Conservation (phyloP, 208 protist genomes). For the Novymonas esmeraldas region DNA sequence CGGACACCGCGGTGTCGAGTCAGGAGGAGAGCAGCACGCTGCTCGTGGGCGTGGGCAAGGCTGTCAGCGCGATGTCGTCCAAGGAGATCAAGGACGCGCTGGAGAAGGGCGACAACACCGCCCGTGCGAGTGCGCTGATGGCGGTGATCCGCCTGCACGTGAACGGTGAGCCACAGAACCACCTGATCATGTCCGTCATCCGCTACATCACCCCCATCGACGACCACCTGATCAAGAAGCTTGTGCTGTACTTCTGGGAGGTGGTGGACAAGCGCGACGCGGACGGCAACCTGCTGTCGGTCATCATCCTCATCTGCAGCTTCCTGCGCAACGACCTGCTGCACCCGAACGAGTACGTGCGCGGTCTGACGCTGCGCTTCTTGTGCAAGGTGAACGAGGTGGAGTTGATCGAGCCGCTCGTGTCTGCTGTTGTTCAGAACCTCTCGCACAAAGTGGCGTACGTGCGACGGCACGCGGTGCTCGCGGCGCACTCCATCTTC, state of each 20-base stretch:
- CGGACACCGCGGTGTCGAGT: conserved; percentile 31
- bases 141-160: conserved; percentile 93
- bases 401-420: conserved; percentile 97
- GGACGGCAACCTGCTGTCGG: conserved; percentile 95
- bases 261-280: conserved; percentile 96
- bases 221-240: conserved; percentile 96
- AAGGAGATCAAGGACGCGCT: conserved; percentile 91
- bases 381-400: conserved; percentile 97
- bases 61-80: conserved; percentile 34
- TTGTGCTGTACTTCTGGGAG: conserved; percentile 98
- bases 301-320: conserved; percentile 99
- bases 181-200: conserved; percentile 98
- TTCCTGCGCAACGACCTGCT: conserved; percentile 96
- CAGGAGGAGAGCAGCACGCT: conserved; percentile 81
- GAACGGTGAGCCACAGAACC: conserved; percentile 96
- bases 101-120: conserved; percentile 82
- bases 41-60: conserved; percentile 52
- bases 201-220: conserved; percentile 94
- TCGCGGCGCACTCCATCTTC: conserved; percentile 96
- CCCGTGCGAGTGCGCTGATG: conserved; percentile 92
- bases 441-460: conserved; percentile 95
- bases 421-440: conserved; percentile 94
- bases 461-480: conserved; percentile 97
- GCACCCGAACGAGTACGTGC: conserved; percentile 98
- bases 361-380: conserved; percentile 97